Conservation (phyloP, 2,329 filamentous ascomycete species). For the Orbilia quercus region DNA sequence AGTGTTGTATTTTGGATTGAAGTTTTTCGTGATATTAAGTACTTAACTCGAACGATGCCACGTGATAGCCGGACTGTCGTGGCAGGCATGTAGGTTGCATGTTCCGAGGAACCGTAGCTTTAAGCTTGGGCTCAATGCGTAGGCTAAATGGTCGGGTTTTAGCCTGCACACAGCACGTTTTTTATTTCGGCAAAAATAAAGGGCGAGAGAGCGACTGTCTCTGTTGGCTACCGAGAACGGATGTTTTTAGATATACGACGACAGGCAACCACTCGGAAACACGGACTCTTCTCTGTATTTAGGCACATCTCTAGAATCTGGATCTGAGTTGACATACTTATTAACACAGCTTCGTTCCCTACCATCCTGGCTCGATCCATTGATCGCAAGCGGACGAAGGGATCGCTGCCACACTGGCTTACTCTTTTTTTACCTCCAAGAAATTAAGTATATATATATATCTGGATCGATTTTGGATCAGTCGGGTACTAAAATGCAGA, state of each 20-base stretch:
- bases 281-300: constrained; percentile 15
- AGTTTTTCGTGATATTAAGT: too few species aligned
- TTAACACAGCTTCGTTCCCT: constrained; percentile 22
- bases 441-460: not conserved
- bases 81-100: too few species aligned
- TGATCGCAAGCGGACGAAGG: constrained; percentile 18
- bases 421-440: not conserved
- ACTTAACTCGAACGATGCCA: not conserved
- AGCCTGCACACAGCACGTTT: constrained; percentile 35
- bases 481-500: too few species aligned
- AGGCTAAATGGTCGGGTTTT: constrained; percentile 44
- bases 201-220: constrained; percentile 7
- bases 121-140: not conserved
- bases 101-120: too few species aligned
- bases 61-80: not conserved
- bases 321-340: not conserved
- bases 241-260: too few species aligned
- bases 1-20: constrained; percentile 43
- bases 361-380: constrained; percentile 13
- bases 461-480: not conserved
- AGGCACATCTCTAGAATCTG: constrained; percentile 15
- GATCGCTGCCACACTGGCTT: constrained; percentile 16
- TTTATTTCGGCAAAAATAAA: constrained; percentile 38
- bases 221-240: too few species aligned
- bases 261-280: not conserved